Conservation (phyloP, 1,284 basidiomycete species). For the Sphagnurus paluster region DNA sequence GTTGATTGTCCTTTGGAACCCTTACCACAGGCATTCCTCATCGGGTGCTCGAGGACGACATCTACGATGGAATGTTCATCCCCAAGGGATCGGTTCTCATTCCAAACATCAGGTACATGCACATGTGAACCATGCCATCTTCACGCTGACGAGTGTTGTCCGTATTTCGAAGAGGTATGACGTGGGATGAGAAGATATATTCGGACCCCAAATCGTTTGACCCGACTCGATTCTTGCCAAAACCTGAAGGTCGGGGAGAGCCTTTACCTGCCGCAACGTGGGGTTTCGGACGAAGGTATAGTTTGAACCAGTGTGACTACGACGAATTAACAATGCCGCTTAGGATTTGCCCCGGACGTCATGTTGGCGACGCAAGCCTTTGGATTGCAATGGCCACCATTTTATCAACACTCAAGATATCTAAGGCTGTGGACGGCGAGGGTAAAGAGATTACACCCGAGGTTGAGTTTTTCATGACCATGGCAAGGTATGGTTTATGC, state of each 20-base stretch:
- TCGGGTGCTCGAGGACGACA: slow-evolving; percentile 17
- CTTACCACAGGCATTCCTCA: slow-evolving; percentile 25
- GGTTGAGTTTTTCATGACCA: no score
- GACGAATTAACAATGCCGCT: background rate
- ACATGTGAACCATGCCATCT: background rate
- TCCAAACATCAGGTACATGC: slow-evolving; percentile 18
- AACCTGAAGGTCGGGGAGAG: slow-evolving; percentile 14
- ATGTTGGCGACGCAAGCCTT: slow-evolving; percentile 12
- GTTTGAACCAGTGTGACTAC: background rate
- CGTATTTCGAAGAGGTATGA: slow-evolving; percentile 18
- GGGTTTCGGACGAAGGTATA: slow-evolving; percentile 24
- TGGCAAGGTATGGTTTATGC: no score
- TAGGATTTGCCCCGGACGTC: slow-evolving; percentile 23
- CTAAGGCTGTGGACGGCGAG: slow-evolving; percentile 13
- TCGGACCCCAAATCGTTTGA: slow-evolving; percentile 20
- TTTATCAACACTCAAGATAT: slow-evolving; percentile 15
- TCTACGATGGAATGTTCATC: slow-evolving; percentile 25
- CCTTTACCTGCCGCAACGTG: slow-evolving; percentile 17
- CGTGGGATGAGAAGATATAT: slow-evolving; percentile 18
- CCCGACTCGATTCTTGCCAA: slow-evolving; percentile 20
- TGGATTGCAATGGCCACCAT: slow-evolving; percentile 19
- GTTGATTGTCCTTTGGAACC: background rate
- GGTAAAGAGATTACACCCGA: slow-evolving; percentile 13
- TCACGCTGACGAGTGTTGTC: background rate
- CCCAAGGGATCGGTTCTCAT: slow-evolving; percentile 24